Base-by-base conservation (phyloP, 129 eudicot species). In the Pseudognaphalium luteoalbum region DNA sequence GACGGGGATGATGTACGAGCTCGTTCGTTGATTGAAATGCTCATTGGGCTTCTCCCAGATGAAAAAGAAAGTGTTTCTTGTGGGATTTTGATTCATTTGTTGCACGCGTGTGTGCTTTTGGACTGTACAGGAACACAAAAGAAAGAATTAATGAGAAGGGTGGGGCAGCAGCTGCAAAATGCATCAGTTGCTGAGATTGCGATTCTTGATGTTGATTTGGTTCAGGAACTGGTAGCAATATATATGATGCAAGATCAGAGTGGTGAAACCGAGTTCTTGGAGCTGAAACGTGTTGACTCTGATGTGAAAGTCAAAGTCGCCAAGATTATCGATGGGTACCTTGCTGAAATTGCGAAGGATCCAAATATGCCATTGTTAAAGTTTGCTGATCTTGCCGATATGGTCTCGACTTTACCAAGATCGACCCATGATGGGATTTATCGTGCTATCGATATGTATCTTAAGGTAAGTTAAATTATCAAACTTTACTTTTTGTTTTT, bases 371-470 rank as follows among this genome's bases (percentile, higher is more conserved):
- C 96, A 15, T 52, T 87, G 59, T 70, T 86, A 12, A 89, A 78
- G 74, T 92, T 92, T 78, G 80, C 89, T 6, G 83, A 88, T 73
- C 89, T 92, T n/a, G 91, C 96, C 22, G 93, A 89, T 74, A 76
- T 87, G 82, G 93, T 89, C 71, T 89, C 91, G 4, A 77, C 85
- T 17, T 89, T 87, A 72, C 77, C 93, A 8, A 86, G 96, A 78
- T 67, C 77, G 3, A 82, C 91, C 20, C 97, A 92, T 70, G 97
- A 89, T 70, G 91, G 96, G 35, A 80, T 92, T 76, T 92, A 92
- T 76, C 93, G 97, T 25, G 91, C 97, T 5, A 86, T 92, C 62
- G 97, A 92, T 76, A 89, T 92, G 91, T 92, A 83, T 68, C 88
- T 92, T 61, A 89, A 92, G 96, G 97, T 92, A 33, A 59, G 30